A percentile compares a stretch with the other conserved stretches of the same genome.
Evolutionary conservation across 129 eudicot species (phyloP).

Genomic region (Ambrosia artemisiifolia): DNA sequence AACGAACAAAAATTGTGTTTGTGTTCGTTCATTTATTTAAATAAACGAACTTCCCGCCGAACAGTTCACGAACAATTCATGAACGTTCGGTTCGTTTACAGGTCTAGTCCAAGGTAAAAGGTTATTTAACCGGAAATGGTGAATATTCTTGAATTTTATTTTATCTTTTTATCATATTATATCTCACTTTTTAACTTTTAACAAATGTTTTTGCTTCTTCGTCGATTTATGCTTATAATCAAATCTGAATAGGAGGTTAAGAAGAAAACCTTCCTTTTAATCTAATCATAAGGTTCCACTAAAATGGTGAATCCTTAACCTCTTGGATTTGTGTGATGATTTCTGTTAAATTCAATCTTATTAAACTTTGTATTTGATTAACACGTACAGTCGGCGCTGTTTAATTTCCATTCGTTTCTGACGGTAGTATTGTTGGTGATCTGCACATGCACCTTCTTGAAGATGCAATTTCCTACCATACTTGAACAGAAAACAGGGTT

Average conservation of each 20-base stretch:
- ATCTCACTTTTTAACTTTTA: too few species aligned
- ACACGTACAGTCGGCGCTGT: conserved; percentile 80
- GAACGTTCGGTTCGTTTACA: too few species aligned
- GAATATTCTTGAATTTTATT: too few species aligned
- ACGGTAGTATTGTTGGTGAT: conserved; percentile 84
- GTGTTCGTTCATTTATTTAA: too few species aligned
- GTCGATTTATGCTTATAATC: not conserved
- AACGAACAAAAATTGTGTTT: too few species aligned
- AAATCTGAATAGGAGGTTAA: conserved; percentile 29
- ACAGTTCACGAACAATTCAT: too few species aligned
- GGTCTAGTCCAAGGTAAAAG: too few species aligned
- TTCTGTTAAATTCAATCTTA: not conserved
- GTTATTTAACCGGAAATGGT: too few species aligned
- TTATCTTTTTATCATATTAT: too few species aligned
- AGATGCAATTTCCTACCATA: conserved; percentile 94
- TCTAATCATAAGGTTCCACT: conserved; percentile 12
- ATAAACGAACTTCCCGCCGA: too few species aligned
- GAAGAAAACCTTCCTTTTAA: conserved; percentile 14
- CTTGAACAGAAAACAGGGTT: conserved; percentile 94
- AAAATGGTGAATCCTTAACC: conserved; percentile 31
- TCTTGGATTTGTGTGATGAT: not conserved
- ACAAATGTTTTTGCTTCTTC: too few species aligned
- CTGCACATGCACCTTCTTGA: conserved; percentile 88
- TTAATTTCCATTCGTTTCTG: conserved; percentile 91
- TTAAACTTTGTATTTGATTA: not conserved